These are phyloP conservation scores for Tulasnella sp. DNA, from an alignment of 768 basidiomycete genomes.

Conservation along the genomic window DNA sequence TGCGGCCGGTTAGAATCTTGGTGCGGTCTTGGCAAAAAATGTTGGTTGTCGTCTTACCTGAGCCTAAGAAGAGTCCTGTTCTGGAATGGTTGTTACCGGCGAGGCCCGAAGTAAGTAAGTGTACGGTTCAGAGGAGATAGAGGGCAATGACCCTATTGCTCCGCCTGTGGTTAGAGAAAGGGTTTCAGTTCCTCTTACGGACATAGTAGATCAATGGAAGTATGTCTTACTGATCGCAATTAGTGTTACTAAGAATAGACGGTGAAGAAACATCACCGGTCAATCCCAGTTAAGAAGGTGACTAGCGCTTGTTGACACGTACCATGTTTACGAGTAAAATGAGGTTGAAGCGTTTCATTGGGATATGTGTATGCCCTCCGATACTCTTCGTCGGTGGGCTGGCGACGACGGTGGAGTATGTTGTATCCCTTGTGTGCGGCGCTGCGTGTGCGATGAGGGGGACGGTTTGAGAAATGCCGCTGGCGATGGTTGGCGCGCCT, in stretches of 20 bases:
- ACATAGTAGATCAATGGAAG: neutral
- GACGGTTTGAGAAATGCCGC: neutral
- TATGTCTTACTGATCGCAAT: neutral
- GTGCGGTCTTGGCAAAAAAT: neutral
- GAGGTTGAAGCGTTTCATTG: neutral
- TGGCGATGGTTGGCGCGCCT: neutral
- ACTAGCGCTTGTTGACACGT: no score
- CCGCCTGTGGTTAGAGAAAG: neutral
- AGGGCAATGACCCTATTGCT: neutral
- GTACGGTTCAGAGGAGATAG: neutral
- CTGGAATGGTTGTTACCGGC: neutral
- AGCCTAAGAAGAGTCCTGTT: slow-evolving; percentile 19
- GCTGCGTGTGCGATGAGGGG: neutral
- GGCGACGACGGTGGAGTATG: neutral
- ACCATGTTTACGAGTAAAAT: neutral
- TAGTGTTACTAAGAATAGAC: neutral
- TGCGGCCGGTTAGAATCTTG: neutral
- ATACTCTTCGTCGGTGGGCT: neutral
- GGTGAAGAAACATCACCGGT: neutral
- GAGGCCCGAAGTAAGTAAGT: neutral
- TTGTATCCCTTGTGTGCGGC: neutral
- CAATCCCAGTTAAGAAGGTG: neutral
- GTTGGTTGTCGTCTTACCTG: slow-evolving; percentile 2
- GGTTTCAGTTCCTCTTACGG: neutral
- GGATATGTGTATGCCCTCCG: neutral